Evolutionary conservation across 2,329 filamentous ascomycete species (phyloP), one percentile per base, ranked within the genome.

Genomic region (Ciborinia camelliae): DNA sequence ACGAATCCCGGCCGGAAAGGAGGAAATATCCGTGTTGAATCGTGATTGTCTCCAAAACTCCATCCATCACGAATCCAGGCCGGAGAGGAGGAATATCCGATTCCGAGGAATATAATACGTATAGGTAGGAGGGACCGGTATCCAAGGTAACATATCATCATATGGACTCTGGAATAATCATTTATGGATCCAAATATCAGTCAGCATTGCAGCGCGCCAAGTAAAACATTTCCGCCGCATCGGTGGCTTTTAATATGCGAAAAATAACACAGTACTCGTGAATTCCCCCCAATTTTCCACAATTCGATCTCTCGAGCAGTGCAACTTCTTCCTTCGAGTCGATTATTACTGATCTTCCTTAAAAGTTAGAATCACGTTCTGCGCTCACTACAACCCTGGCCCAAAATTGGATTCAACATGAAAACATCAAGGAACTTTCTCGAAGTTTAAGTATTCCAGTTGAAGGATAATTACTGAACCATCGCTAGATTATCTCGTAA

Each of bases 151-250:
- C 10, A 18, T 37, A 26, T n/a, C n/a, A 37, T 37, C 23, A 37
- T 26, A n/a, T n/a, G n/a, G n/a, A n/a, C n/a, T n/a, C n/a, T n/a
- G 10, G 20, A 23, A 23, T 1, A 5, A 8, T n/a, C 2, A 4
- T 43, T 52, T 57, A 32, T 57, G 53, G 37, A 57, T 57, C 39
- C 23, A 30, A 43, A 57, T 23, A 57, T 43, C 10, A n/a, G 15
- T 43, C 53, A 55, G 23, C 26, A 43, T 30, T 28, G 18, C 12
- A 9, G 12, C 26, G 14, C 26, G 8, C 28, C 28, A 51, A 6
- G 18, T 18, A 20, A 30, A 9, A 9, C 28, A 58, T 32, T 30
- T 35, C 55, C 55, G 41, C 41, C 55, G 28, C 2, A 4, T 35
- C 41, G 41, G 55, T 32, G 55, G 55, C 12, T 18, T 26, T 48